Conservation (phyloP, 106 monocot genomes). For the Allium sativum region DNA sequence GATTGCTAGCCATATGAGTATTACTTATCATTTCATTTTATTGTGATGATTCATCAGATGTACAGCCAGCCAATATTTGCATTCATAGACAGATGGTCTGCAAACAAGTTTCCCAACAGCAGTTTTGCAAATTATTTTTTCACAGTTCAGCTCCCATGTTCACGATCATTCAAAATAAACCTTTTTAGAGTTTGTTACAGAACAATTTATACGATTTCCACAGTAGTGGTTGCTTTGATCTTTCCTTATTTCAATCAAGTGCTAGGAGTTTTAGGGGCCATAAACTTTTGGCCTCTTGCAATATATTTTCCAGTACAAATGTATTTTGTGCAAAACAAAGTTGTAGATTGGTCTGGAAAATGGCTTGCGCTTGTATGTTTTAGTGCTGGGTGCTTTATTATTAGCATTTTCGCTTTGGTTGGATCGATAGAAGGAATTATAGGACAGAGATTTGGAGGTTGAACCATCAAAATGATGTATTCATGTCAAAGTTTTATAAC, state of each 20-base stretch:
- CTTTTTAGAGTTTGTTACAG: slow-evolving; percentile 11
- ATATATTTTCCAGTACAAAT: slow-evolving; percentile 43
- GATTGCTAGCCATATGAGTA: no score
- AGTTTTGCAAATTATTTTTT: neutral
- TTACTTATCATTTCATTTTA: neutral
- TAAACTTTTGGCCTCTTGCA: slow-evolving; percentile 43
- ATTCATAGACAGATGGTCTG: neutral
- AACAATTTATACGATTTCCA: slow-evolving; percentile 17
- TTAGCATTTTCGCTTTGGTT: slow-evolving; percentile 19
- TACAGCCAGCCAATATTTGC: neutral
- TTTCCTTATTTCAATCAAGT: slow-evolving; percentile 58
- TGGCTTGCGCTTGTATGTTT: slow-evolving; percentile 29
- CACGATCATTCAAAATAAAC: neutral
- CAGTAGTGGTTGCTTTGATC: slow-evolving; percentile 21
- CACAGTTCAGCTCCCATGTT: slow-evolving; percentile 21
- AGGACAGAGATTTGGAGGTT: slow-evolving; percentile 1
- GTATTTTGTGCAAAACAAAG: slow-evolving; percentile 33
- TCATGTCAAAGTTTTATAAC: no score
- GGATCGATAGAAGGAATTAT: slow-evolving; percentile 43
- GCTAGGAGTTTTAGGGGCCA: slow-evolving; percentile 36
- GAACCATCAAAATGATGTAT: no score
- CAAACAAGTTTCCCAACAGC: neutral
- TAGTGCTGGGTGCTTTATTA: slow-evolving; percentile 21
- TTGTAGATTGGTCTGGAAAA: slow-evolving; percentile 19
- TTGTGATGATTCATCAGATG: slow-evolving; percentile 6